phyloP scores from a whole-genome alignment of 805 yeast genomes.

The Ogataea trehaloabstinens region DNA sequence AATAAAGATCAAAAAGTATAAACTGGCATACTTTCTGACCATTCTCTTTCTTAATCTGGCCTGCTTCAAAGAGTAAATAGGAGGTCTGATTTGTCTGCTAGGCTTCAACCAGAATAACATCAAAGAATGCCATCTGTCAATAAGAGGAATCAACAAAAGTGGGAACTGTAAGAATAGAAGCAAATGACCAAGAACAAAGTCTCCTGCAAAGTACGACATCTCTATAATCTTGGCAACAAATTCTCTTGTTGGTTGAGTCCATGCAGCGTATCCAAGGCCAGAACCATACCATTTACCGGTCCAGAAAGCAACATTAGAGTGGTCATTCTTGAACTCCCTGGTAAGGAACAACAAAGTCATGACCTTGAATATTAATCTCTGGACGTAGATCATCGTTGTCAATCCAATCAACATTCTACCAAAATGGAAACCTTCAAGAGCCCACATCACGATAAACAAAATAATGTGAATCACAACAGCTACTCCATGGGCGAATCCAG shows the following conservation, averaged over 20 bases:
- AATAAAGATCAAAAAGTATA: constrained; percentile 69
- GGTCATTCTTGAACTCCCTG: constrained; percentile 95
- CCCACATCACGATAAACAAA: constrained; percentile 96
- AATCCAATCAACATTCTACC: constrained; percentile 85
- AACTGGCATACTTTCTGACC: constrained; percentile 87
- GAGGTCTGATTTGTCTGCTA: constrained; percentile 94
- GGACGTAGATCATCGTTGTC: constrained; percentile 78
- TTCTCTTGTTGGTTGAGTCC: constrained; percentile 96
- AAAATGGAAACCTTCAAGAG: constrained; percentile 88
- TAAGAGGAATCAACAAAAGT: constrained; percentile 73
- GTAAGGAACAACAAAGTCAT: constrained; percentile 78
- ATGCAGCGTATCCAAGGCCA: constrained; percentile 89
- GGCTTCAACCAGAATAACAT: constrained; percentile 99
- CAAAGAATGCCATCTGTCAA: constrained; percentile 97
- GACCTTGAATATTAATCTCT: constrained; percentile 82
- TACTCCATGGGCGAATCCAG: constrained; percentile 93
- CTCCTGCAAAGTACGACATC: constrained; percentile 94
- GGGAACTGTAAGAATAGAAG: constrained; percentile 89
- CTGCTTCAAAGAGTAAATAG: constrained; percentile 94
- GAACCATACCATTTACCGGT: constrained; percentile 98
- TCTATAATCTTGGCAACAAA: constrained; percentile 91
- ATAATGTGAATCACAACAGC: constrained; percentile 85
- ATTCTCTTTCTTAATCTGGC: constrained; percentile 95
- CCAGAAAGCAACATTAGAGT: constrained; percentile 98
- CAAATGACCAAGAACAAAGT: constrained; percentile 89